phyloP scores from a whole-genome alignment of 768 basidiomycete species.

The Tulasnella sp. region DNA sequence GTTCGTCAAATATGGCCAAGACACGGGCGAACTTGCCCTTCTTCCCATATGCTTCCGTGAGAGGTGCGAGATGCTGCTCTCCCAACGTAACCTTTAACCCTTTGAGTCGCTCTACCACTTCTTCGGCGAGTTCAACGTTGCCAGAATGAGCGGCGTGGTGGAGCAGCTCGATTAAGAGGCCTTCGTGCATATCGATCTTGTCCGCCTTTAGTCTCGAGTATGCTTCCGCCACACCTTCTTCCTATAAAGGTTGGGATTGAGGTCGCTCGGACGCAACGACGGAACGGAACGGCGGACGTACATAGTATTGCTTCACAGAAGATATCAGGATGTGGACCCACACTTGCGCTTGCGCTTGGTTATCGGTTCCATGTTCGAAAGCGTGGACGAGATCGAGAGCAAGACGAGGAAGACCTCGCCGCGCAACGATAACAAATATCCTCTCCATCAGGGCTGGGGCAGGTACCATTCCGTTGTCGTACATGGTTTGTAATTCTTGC shows the following conservation, averaged over 20 bases:
- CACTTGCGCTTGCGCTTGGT: constrained; percentile 38
- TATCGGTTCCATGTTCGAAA: constrained; percentile 44
- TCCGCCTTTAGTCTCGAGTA: constrained; percentile 40
- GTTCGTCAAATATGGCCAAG: constrained; percentile 42
- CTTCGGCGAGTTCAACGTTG: constrained; percentile 53
- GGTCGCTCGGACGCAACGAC: background rate
- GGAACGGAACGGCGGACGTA: constrained; percentile 33
- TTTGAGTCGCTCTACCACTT: constrained; percentile 48
- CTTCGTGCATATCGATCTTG: constrained; percentile 56
- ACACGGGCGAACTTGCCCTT: constrained; percentile 49
- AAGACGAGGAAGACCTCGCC: constrained; percentile 44
- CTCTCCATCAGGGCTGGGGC: constrained; percentile 38
- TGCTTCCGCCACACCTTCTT: constrained; percentile 62
- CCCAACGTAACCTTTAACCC: constrained; percentile 35
- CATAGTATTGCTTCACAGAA: constrained; percentile 54
- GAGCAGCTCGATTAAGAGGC: constrained; percentile 54
- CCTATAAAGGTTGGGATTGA: constrained; percentile 30
- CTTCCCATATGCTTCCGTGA: constrained; percentile 61
- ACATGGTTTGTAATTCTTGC: constrained; percentile 49
- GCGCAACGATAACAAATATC: constrained; percentile 43
- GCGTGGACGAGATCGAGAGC: constrained; percentile 56
- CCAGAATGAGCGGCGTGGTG: constrained; percentile 63
- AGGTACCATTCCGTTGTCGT: constrained; percentile 37
- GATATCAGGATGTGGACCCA: constrained; percentile 60
- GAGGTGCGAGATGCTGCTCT: constrained; percentile 66